A percentile compares a stretch with the other conserved stretches of the same genome.
phyloP scores from a whole-genome alignment of 139 green algal species.

The Chlorella sp. region DNA sequence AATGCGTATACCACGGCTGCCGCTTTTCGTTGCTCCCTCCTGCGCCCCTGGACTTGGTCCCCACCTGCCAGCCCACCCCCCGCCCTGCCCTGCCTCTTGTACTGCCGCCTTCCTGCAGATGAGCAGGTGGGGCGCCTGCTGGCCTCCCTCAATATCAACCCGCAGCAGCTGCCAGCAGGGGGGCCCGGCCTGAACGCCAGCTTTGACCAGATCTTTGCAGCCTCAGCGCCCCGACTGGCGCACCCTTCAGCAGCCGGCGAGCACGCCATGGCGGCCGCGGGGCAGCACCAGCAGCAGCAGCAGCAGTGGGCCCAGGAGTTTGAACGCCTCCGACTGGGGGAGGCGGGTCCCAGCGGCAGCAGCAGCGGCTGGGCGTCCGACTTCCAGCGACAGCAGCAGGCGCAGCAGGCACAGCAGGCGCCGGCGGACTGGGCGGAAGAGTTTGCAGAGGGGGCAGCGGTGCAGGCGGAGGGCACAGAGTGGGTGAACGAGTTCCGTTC shows the following conservation, averaged over 20 bases:
- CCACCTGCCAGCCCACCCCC: not conserved
- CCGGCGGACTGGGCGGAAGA: slow-evolving; percentile 20
- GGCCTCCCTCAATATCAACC: slow-evolving; percentile 75
- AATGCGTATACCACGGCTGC: not conserved
- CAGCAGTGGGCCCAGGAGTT: slow-evolving; percentile 46
- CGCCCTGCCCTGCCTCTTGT: not conserved
- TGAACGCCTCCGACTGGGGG: slow-evolving; percentile 25
- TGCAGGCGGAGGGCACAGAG: not conserved
- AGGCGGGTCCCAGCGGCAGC: not conserved
- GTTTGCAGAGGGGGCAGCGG: slow-evolving; percentile 8
- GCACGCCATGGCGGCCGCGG: slow-evolving; percentile 40
- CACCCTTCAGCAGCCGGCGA: not conserved
- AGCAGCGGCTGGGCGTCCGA: slow-evolving; percentile 64
- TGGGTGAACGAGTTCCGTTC: slow-evolving; percentile 62
- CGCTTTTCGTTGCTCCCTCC: not conserved
- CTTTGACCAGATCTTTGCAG: slow-evolving; percentile 55
- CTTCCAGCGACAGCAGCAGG: slow-evolving; percentile 44
- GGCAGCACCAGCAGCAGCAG: slow-evolving; percentile 4
- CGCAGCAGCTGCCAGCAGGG: slow-evolving; percentile 58
- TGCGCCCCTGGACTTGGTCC: not conserved
- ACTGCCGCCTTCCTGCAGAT: not conserved
- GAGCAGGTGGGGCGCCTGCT: slow-evolving; percentile 76
- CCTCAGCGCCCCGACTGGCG: slow-evolving; percentile 4
- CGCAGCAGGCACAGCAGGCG: slow-evolving; percentile 19
- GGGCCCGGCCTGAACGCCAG: slow-evolving; percentile 1